Evolutionary conservation across 2,329 filamentous ascomycete species (phyloP).

Genomic region (Ambrosiella xylebori): DNA sequence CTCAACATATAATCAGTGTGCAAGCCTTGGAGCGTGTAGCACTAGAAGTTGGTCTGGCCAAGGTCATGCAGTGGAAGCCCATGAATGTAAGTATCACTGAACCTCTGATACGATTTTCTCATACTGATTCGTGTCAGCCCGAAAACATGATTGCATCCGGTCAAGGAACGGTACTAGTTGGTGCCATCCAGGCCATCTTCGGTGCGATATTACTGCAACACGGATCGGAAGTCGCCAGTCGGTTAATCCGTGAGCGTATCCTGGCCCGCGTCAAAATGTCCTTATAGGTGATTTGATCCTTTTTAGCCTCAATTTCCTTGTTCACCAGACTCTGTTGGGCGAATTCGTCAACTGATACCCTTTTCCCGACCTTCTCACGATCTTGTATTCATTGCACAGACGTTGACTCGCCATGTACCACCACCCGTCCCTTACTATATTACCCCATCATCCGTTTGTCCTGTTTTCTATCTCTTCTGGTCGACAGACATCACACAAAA

Average conservation of each 20-base stretch:
- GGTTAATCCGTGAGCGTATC: slow-evolving; percentile 60
- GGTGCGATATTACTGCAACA: slow-evolving; percentile 81
- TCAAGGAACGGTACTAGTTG: slow-evolving; percentile 53
- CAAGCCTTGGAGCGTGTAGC: slow-evolving; percentile 52
- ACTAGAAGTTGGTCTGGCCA: slow-evolving; percentile 48
- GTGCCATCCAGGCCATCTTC: slow-evolving; percentile 68
- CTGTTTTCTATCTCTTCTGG: neutral
- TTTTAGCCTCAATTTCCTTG: neutral
- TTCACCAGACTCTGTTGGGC: neutral
- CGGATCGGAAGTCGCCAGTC: slow-evolving; percentile 60
- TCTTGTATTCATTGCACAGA: neutral
- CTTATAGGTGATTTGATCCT: neutral
- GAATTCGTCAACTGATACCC: neutral
- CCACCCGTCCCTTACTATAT: neutral
- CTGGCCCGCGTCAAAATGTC: slow-evolving; percentile 22
- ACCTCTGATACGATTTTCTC: neutral
- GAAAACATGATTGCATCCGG: slow-evolving; percentile 58
- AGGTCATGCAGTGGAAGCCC: slow-evolving; percentile 79
- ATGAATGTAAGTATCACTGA: slow-evolving; percentile 42
- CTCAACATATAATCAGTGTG: slow-evolving; percentile 45
- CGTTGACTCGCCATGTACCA: neutral
- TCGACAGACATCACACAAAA: neutral
- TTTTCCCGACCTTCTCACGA: neutral
- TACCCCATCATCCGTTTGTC: neutral
- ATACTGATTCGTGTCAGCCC: slow-evolving; percentile 24